These are phyloP conservation scores for Exserohilum rostratum DNA, from an alignment of 2,329 filamentous ascomycete species.

Conservation along the genomic window DNA sequence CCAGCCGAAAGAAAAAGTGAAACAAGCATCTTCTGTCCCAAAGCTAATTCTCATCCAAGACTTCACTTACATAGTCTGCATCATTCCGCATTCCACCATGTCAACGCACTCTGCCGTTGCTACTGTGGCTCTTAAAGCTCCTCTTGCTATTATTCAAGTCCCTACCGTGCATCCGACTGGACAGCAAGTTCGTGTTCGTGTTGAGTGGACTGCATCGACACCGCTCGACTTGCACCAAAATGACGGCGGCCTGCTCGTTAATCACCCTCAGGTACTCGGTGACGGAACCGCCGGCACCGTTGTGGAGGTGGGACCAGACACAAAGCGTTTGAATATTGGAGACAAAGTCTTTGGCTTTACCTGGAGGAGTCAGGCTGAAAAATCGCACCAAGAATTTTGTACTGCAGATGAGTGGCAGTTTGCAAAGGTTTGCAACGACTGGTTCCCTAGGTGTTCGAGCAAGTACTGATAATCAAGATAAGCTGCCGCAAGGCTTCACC, in stretches of 20 bases:
- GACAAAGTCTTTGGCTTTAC: conserved; percentile 64
- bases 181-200: conserved; percentile 61
- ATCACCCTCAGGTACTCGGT: conserved; percentile 59
- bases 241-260: conserved; percentile 63
- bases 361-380: conserved; percentile 55
- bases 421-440: conserved; percentile 21
- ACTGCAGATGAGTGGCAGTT: conserved; percentile 59
- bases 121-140: conserved; percentile 46
- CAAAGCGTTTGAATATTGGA: conserved; percentile 56
- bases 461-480: conserved; percentile 9
- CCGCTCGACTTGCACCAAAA: conserved; percentile 68
- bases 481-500: conserved; percentile 52
- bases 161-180: conserved; percentile 40
- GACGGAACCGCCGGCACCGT: conserved; percentile 61
- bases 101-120: conserved; percentile 50
- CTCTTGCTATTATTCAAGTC: conserved; percentile 45
- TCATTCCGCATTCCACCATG: conserved; percentile 17
- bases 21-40: not conserved
- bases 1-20: not conserved
- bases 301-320: conserved; percentile 56
- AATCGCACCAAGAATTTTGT: conserved; percentile 62
- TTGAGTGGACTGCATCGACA: conserved; percentile 65
- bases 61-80: not conserved
- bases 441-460: fast-evolving
- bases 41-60: not conserved